Base-by-base conservation (phyloP, 805 yeast genomes). In the Starmerella gropengiesseri region DNA sequence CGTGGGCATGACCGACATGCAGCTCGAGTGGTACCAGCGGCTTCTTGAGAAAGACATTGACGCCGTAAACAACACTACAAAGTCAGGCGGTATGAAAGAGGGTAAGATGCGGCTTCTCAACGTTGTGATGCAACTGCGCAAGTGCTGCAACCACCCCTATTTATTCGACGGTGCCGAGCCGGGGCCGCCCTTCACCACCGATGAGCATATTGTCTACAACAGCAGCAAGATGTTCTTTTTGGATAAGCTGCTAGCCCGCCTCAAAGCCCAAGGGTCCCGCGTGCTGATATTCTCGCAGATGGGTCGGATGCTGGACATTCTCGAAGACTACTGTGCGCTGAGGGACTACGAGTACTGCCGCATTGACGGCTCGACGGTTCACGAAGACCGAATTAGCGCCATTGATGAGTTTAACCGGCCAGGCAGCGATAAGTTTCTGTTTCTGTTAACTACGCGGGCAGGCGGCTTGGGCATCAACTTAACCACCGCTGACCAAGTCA, bases 111-210 rank as follows among this genome's bases (percentile, higher is more conserved):
- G 96, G 45, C 67, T 91, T 43, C 67, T 91, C 42, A 89, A 89
- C 57, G 89, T 89, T 51, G 96, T 91, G 9, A 89, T 89, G 97
- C 97, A 89, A 62, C 69, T 89, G 46, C 71, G 97, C 54, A 89
- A 89, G 62, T 89, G 97, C 61, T 91, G 97, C 60, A 89, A 91
- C 59, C 98, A 91, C 61, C 97, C 97, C 0, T 89, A 91, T 61
- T 65, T 89, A 40, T 91, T 91, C 58, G 96, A 89, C 59, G 96
- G 97, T n/a, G 98, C 97, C 0, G 97, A 87, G 60, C 97, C 96
- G 0, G 97, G 97, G 7, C 97, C 97, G 1, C 97, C 97, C 0
- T 89, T 71, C 58, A 87, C 96, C 1, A 87, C 94, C 1, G 96
- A 86, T 59, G 96, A 87, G 59, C 96, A 89, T 62, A 69, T 89